Conservation (phyloP, 371 early-diverging fungal genomes). For the Parasitella parasitica region DNA sequence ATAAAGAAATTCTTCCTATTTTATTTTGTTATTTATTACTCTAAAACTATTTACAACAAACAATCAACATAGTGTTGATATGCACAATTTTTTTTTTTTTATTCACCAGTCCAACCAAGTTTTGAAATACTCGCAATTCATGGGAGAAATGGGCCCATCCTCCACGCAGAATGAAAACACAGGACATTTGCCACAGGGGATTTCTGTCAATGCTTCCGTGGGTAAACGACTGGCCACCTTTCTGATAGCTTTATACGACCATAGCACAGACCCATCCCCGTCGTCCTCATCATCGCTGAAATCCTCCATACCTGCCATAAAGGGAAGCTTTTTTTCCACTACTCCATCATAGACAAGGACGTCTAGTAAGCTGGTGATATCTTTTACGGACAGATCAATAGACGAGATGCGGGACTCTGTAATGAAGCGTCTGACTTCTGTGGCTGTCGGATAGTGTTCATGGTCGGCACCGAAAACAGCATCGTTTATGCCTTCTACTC, state of each 20-base stretch:
- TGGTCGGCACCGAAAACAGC: conserved; percentile 58
- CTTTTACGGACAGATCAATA: conserved; percentile 71
- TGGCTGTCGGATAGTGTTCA: conserved; percentile 74
- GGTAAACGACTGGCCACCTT: conserved; percentile 47
- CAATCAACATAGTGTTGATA: background rate
- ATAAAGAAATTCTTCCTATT: background rate
- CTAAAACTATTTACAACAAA: conserved; percentile 8
- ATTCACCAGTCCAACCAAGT: conserved; percentile 72
- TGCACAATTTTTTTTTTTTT: too few relatives aligned
- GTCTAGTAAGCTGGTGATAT: conserved; percentile 83
- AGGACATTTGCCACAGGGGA: conserved; percentile 87
- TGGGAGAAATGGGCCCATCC: conserved; percentile 74
- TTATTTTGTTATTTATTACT: background rate
- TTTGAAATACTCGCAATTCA: conserved; percentile 74
- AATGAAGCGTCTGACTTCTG: conserved; percentile 70
- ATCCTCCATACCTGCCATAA: conserved; percentile 50
- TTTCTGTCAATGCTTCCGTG: conserved; percentile 64
- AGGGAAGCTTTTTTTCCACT: conserved; percentile 66
- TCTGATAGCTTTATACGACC: conserved; percentile 77
- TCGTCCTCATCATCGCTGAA: conserved; percentile 59
- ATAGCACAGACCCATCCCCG: conserved; percentile 44
- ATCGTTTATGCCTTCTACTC: conserved; percentile 46
- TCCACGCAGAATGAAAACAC: conserved; percentile 69
- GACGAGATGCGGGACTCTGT: conserved; percentile 70
- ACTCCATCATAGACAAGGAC: conserved; percentile 90